Base-by-base conservation (phyloP, 495 filamentous ascomycete genomes). In the Talaromyces wortmannii region DNA sequence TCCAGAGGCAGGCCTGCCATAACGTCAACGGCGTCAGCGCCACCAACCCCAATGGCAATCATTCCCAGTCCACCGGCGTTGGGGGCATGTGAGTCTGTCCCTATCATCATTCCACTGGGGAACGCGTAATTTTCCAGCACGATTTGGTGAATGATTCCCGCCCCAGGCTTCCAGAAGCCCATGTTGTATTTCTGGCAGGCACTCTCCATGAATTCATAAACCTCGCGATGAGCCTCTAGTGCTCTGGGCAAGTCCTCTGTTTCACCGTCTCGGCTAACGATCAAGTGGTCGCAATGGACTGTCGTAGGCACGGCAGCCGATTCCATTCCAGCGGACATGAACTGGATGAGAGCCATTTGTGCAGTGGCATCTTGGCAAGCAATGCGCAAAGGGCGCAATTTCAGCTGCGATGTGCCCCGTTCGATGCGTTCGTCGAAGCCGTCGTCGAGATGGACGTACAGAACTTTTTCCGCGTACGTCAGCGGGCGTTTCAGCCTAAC, bases 61-160 rank as follows among this genome's bases (percentile, higher is more conserved):
- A n/a, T n/a, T n/a, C 90, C 95, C 92, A 98, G 86, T 83, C 94
- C 94, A 80, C 95, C 94, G 66, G 87, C 94, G 72, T 98, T 98
- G 58, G 95, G 95, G 47, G 94, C 97, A 78, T 98, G 94, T 44
- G 92, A 97, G 73, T 98, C 94, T 66, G 94, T 98, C 72, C 94
- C 94, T 73, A 98, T 97, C 75, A 98, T 83, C 57, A 98, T 83
- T 82, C 87, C 92, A 82, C 94, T 95, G 61, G 94, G 94, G 85
- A 97, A 94, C 70, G 90, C 92, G 70, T 97, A 97, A 82, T 97
- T 97, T 81, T 98, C 94, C 43, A 98, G 82, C 59, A 98, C 73
- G 66, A 97, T 97, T 80, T 98, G 94, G 76, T 98, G 94, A 67
- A 98, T 98, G 78, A 98, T 98, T 82, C 94, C 94, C 64, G 94